Evolutionary conservation across 2,329 filamentous ascomycete genomes (phyloP), one percentile per base, ranked within the genome.

Genomic region (Penicillium sclerotiorum): DNA sequence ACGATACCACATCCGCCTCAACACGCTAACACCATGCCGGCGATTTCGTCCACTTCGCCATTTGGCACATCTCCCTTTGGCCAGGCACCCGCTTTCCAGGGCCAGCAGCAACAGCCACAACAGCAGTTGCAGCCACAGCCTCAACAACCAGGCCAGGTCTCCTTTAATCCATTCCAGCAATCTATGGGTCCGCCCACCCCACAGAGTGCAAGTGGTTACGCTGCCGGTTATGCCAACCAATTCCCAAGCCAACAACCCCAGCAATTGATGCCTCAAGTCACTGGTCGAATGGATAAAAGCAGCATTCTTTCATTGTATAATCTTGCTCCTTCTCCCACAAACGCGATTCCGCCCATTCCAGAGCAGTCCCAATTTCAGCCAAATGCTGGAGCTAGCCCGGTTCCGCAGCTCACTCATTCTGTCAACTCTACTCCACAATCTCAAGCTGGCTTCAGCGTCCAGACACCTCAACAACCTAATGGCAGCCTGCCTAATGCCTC

Each of bases 241-340:
- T 63, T 61, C 40, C 61, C 50, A 21, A 50, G 43, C 1, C 51
- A 52, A 20, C 60, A 64, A 40, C 43, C 55, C 2, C 67, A 71
- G 53, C 62, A 62, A 28, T 60, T 74, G n/a, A 57, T 58, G 22
- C 57, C 70, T 4, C 75, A 77, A 55, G 65, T 66, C 36, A 75
- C 73, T 4, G 69, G 71, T 17, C 68, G 72, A 28, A 64, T 77
- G 51, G 73, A 78, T 50, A 79, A 58, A 33, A 49, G 27, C 32
- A 55, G 47, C 45, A 55, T 57, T 28, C 52, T 59, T 15, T 53
- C 50, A 32, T 38, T 55, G 12, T 57, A 59, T 55, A 76, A 73
- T 47, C 67, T 77, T 45, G 70, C 73, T 12, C 65, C 70, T 15
- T 57, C 70, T 8, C 63, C 51, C 15, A 40, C 45, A 33, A 42